Conservation (phyloP, 192 early-diverging fungal species). For the Irineochytrium annulatum region DNA sequence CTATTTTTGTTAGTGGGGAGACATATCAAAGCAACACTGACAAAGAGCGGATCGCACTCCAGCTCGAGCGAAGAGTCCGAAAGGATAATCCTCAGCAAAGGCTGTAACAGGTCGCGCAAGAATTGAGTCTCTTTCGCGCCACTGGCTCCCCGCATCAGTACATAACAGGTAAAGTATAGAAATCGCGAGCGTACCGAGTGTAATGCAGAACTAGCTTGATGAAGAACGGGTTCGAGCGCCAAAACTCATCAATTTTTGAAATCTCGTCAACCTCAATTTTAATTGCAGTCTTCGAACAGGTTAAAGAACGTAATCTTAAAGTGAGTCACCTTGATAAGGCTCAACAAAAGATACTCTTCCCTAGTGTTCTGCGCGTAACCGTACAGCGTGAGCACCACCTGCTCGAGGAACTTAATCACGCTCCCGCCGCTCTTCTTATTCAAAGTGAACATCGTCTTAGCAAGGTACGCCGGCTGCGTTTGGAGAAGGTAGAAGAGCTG, state of each 20-base stretch:
- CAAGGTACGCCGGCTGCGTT: constrained; percentile 90
- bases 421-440: constrained; percentile 72
- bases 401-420: constrained; percentile 80
- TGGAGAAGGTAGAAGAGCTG: constrained; percentile 95
- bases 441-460: constrained; percentile 79
- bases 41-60: constrained; percentile 74
- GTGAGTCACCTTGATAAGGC: constrained; percentile 76
- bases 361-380: constrained; percentile 95
- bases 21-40: neutral
- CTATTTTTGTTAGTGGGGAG: constrained; percentile 4
- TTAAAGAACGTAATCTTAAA: constrained; percentile 21
- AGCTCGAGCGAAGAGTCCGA: constrained; percentile 75
- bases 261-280: constrained; percentile 86
- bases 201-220: constrained; percentile 96
- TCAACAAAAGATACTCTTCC: constrained; percentile 94
- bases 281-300: constrained; percentile 48
- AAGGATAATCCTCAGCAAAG: constrained; percentile 76
- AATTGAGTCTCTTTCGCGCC: constrained; percentile 94
- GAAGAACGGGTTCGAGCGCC: constrained; percentile 93
- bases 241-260: constrained; percentile 79
- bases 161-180: constrained; percentile 1
- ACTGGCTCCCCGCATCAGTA: constrained; percentile 26
- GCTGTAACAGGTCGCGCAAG: constrained; percentile 77
- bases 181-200: constrained; percentile 60
- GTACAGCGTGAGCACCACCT: constrained; percentile 86